Conservation (phyloP, 345 rosid species). For the Turritis glabra region DNA sequence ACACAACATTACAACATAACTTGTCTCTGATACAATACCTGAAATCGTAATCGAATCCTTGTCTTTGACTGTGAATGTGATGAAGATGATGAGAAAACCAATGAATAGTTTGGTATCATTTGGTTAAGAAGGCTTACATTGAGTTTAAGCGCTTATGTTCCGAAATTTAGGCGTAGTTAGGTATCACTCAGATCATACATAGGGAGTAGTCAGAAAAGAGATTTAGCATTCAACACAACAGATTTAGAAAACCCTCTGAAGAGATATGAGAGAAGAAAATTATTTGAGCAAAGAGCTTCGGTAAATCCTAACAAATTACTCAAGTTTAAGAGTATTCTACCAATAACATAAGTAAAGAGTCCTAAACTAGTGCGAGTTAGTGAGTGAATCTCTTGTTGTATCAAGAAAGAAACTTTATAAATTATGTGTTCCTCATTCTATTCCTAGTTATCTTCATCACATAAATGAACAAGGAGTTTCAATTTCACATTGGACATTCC, state of each 20-base stretch:
- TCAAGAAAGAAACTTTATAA: background rate
- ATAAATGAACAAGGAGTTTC: too few species aligned
- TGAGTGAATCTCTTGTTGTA: background rate
- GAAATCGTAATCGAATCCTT: background rate
- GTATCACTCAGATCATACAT: too few species aligned
- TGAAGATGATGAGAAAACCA: background rate
- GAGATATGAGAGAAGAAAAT: background rate
- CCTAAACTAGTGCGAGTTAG: background rate
- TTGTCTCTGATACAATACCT: background rate
- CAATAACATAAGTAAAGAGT: background rate
- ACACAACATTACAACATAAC: background rate
- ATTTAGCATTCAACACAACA: background rate
- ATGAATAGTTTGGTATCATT: background rate
- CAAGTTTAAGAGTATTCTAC: background rate
- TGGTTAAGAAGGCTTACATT: background rate
- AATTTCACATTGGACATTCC: slow-evolving; percentile 35
- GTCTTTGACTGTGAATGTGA: too few species aligned
- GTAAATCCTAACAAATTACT: too few species aligned
- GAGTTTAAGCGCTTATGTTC: background rate
- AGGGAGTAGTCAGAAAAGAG: background rate
- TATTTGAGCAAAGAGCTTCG: background rate
- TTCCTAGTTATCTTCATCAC: background rate
- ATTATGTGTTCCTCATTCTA: background rate
- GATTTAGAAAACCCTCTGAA: background rate
- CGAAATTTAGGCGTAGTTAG: too few species aligned